phyloP scores from a whole-genome alignment of 305 asterid species.

The Solanum hybrid region DNA sequence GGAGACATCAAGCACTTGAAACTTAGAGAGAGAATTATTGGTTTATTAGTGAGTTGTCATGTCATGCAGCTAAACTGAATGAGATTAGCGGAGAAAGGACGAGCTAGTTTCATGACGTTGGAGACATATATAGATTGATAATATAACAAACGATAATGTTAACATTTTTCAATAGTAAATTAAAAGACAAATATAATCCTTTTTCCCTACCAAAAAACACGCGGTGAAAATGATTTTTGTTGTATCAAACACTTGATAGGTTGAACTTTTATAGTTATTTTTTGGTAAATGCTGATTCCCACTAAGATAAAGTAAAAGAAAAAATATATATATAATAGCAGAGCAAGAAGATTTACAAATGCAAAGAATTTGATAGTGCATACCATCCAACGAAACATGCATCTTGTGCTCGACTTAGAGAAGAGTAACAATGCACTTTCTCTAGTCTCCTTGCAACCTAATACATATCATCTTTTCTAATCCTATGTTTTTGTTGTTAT shows the following conservation, averaged over 20 bases:
- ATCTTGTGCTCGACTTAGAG: background rate
- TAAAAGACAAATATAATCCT: background rate
- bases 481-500: background rate
- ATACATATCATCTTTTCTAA: background rate
- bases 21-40: background rate
- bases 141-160: background rate
- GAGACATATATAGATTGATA: background rate
- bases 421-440: background rate
- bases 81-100: background rate
- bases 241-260: background rate
- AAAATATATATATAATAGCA: background rate
- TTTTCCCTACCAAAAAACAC: background rate
- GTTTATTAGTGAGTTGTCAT: background rate
- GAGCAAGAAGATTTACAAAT: background rate
- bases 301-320: background rate
- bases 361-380: background rate
- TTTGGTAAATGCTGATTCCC: background rate
- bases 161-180: background rate
- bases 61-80: background rate
- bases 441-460: conserved; percentile 6
- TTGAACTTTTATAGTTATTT: background rate
- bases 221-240: background rate
- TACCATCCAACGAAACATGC: background rate
- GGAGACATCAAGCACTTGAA: background rate
- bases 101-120: background rate